Evolutionary conservation across 495 filamentous ascomycete genomes (phyloP).

Genomic region (Aspergillus panamensis): DNA sequence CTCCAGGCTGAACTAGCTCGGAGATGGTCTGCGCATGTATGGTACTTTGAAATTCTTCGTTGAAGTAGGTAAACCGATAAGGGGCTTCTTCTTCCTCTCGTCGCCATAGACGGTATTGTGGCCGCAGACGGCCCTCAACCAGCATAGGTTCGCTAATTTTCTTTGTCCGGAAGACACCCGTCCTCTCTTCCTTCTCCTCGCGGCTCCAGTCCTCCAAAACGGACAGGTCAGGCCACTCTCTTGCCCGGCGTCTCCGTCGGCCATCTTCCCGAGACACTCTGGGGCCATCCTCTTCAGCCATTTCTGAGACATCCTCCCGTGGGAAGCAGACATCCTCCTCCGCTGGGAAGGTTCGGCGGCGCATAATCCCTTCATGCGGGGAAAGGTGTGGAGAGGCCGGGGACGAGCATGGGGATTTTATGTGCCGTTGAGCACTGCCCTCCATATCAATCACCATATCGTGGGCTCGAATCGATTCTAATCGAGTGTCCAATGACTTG

Average conservation of each 20-base stretch:
- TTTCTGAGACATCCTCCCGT: conserved; percentile 68
- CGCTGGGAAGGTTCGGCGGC: conserved; percentile 54
- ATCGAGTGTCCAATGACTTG: conserved; percentile 34
- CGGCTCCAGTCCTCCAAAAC: conserved; percentile 87
- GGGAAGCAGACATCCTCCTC: conserved; percentile 95
- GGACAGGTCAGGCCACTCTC: conserved; percentile 66
- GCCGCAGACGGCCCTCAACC: conserved; percentile 80
- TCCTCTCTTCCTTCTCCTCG: conserved; percentile 86
- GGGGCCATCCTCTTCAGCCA: conserved; percentile 70
- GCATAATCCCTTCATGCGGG: conserved; percentile 36
- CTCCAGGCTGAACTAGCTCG: conserved; percentile 80
- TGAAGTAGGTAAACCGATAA: conserved; percentile 97
- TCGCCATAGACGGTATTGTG: conserved; percentile 78
- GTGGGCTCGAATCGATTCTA: conserved; percentile 29
- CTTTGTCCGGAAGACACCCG: conserved; percentile 81
- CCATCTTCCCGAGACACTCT: conserved; percentile 40
- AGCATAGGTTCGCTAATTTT: conserved; percentile 91
- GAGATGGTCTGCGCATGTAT: conserved; percentile 95
- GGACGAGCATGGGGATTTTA: conserved; percentile 30
- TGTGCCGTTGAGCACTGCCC: conserved; percentile 32
- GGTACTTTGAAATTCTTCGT: conserved; percentile 89
- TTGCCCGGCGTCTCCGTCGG: conserved; percentile 51
- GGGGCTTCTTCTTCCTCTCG: conserved; percentile 84
- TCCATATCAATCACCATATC: conserved; percentile 62
- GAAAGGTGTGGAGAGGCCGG: conserved; percentile 32